These are phyloP conservation scores for Talinum fruticosum DNA, from an alignment of 148 eudicot genomes.

Conservation along the genomic window DNA sequence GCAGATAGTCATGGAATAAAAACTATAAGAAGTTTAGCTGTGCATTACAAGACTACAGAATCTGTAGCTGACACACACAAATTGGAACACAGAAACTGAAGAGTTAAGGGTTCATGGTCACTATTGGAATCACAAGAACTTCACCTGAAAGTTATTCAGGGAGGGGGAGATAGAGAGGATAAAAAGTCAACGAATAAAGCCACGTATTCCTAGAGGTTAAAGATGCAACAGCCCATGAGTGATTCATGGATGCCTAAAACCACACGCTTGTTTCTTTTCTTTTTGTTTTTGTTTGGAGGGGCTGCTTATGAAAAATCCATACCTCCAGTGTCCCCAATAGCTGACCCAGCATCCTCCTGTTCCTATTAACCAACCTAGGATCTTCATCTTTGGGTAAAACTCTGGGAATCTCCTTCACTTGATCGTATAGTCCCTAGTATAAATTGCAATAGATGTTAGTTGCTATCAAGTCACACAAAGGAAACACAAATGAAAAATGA, in stretches of 20 bases:
- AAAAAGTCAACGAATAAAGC: not conserved
- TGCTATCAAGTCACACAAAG: not conserved
- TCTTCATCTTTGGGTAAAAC: constrained; percentile 80
- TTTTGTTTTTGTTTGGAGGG: not conserved
- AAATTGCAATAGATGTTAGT: constrained; percentile 10
- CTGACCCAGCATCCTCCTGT: constrained; percentile 85
- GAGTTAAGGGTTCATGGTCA: not conserved
- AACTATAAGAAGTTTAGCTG: not conserved
- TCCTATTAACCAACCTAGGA: constrained; percentile 76
- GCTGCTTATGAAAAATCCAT: not conserved
- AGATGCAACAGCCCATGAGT: not conserved
- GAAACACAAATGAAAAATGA: not conserved
- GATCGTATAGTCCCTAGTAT: constrained; percentile 62
- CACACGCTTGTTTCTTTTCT: not conserved
- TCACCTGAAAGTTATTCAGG: not conserved
- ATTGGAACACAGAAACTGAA: not conserved
- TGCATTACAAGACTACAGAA: not conserved
- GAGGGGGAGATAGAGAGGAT: not conserved
- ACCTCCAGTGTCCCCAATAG: constrained; percentile 96
- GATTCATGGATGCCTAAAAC: not conserved
- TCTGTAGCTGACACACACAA: not conserved
- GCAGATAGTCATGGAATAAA: not conserved
- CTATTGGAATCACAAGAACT: not conserved
- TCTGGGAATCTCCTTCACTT: constrained; percentile 58
- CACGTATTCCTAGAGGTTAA: not conserved